Conservation (phyloP, 441 rosid genomes). For the Syzygium syzygioides region DNA sequence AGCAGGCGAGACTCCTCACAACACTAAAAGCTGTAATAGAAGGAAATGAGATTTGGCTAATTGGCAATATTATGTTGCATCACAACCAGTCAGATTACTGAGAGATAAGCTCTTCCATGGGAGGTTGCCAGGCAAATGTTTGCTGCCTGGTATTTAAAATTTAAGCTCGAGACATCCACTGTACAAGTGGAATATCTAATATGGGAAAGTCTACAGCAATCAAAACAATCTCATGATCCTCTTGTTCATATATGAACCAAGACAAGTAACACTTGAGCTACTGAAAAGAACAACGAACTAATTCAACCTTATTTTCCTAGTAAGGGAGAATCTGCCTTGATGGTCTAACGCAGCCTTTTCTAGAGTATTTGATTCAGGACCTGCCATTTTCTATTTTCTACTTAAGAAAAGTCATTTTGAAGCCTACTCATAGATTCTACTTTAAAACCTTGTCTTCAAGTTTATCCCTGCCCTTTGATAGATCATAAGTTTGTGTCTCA, state of each 20-base stretch:
- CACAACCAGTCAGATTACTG: not conserved
- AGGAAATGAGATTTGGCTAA: not conserved
- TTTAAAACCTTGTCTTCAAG: not conserved
- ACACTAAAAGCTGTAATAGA: not conserved
- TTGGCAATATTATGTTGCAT: not conserved
- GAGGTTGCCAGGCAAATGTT: not conserved
- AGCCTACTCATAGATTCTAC: not conserved
- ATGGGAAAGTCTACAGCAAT: not conserved
- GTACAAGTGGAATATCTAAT: not conserved
- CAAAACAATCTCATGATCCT: not conserved
- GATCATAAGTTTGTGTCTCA: not conserved
- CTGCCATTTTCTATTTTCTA: fast-evolving
- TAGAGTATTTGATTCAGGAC: not conserved
- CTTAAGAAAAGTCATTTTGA: not conserved
- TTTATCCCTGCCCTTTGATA: not conserved
- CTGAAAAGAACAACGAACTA: not conserved
- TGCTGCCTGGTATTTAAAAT: not conserved
- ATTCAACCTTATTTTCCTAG: not conserved
- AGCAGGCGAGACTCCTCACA: not conserved
- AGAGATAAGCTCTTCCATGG: not conserved
- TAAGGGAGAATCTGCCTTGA: not conserved
- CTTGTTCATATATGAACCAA: not conserved
- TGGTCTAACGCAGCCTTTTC: not conserved
- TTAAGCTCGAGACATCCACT: fast-evolving
- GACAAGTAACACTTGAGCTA: not conserved